Evolutionary conservation across 2,329 filamentous ascomycete species (phyloP).

Genomic region (Paracorniculantispora psalliotae): DNA sequence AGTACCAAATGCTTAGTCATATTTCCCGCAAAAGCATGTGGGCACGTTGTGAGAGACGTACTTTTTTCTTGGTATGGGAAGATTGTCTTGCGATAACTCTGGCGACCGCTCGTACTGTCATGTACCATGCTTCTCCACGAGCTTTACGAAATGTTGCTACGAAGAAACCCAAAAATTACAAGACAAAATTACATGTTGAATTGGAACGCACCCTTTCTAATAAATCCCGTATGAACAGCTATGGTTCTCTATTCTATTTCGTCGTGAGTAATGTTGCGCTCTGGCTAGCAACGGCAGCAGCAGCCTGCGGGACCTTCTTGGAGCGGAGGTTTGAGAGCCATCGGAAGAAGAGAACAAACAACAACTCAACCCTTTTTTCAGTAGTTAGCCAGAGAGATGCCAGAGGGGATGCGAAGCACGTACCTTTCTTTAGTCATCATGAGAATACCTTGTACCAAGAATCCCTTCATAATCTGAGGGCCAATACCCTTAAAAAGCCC

Average conservation of each 20-base stretch:
- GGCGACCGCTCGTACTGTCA: too few species aligned
- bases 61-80: too few species aligned
- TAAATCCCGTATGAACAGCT: not conserved
- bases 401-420: constrained; percentile 18
- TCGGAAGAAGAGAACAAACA: constrained; percentile 81
- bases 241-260: not conserved
- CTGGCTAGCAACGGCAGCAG: constrained; percentile 50
- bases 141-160: too few species aligned
- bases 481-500: constrained; percentile 97
- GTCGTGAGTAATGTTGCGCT: constrained; percentile 3
- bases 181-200: not conserved
- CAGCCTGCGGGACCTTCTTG: constrained; percentile 63
- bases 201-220: not conserved
- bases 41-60: too few species aligned
- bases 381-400: constrained; percentile 16
- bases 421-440: constrained; percentile 99
- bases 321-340: constrained; percentile 69
- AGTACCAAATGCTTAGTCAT: not conserved
- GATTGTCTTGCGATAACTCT: too few species aligned
- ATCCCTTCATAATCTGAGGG: constrained; percentile 86
- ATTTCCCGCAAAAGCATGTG: too few species aligned
- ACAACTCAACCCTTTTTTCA: constrained; percentile 66
- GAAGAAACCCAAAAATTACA: too few species aligned
- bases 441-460: constrained; percentile 88
- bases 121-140: too few species aligned